A percentile compares a stretch with the other conserved stretches of the same genome.
phyloP scores from a whole-genome alignment of 2,329 filamentous ascomycete genomes.

The Colletotrichum sp. region DNA sequence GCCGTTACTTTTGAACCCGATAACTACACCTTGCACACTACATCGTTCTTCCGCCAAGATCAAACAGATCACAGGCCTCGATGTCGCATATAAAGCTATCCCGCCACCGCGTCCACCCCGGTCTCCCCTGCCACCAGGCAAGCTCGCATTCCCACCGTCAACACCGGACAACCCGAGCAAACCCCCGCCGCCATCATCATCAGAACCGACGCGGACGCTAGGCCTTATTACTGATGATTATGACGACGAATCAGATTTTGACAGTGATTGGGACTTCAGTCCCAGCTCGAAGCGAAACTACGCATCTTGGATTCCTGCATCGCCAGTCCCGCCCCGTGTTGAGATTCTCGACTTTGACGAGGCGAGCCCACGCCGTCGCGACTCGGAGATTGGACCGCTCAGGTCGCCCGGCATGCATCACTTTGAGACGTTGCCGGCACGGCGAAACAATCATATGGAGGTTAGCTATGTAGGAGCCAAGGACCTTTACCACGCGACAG shows the following conservation, averaged over 20 bases:
- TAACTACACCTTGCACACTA: constrained; percentile 21
- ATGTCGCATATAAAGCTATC: constrained; percentile 29
- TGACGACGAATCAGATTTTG: constrained; percentile 11
- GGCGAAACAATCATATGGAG: constrained; percentile 22
- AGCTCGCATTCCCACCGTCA: neutral
- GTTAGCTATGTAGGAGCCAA: constrained; percentile 19
- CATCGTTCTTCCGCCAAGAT: constrained; percentile 43
- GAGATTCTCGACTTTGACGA: constrained; percentile 12
- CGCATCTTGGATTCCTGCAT: constrained; percentile 18
- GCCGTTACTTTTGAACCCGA: neutral
- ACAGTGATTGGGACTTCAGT: constrained; percentile 18
- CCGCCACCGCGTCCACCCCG: neutral
- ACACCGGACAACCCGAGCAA: neutral
- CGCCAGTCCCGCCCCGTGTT: constrained; percentile 13
- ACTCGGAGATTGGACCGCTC: constrained; percentile 12
- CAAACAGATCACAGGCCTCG: constrained; percentile 45
- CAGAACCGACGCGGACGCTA: constrained; percentile 17
- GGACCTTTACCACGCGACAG: constrained; percentile 29
- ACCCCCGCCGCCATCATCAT: neutral
- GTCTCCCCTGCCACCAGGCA: neutral
- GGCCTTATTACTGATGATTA: constrained; percentile 4
- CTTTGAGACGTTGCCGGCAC: constrained; percentile 21
- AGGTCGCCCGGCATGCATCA: constrained; percentile 22
- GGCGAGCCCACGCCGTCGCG: constrained; percentile 11
- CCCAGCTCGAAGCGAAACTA: constrained; percentile 1